Evolutionary conservation across 768 basidiomycete species (phyloP).

Genomic region (Pleurotus citrinopileatus): DNA sequence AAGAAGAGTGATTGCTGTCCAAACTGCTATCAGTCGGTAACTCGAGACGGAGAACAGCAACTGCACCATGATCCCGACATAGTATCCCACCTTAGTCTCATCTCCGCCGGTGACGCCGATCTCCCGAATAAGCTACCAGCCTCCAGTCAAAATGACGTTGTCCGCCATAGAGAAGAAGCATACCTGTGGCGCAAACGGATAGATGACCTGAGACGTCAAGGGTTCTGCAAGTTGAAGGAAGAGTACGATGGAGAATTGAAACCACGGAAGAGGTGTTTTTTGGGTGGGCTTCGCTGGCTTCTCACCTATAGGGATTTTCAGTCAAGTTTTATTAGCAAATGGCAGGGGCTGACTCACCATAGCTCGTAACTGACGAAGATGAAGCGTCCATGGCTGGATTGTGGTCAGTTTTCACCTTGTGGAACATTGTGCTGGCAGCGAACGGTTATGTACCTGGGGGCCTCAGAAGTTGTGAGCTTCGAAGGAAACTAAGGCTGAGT

Average conservation of each 20-base stretch:
- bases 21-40: not conserved
- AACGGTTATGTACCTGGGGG: no score
- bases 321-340: no score
- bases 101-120: conserved; percentile 53
- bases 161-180: conserved; percentile 12
- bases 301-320: no score
- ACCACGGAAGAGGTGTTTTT: conserved; percentile 61
- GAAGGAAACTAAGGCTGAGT: no score
- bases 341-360: no score
- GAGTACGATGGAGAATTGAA: conserved; percentile 66
- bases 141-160: not conserved
- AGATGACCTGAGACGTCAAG: conserved; percentile 70
- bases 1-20: conserved; percentile 59
- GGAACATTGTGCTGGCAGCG: no score
- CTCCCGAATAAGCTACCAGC: conserved; percentile 39
- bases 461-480: no score
- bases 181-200: conserved; percentile 73
- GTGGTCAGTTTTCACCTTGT: no score
- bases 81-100: conserved; percentile 52
- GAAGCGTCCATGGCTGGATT: no score
- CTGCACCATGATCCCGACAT: conserved; percentile 60
- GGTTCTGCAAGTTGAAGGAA: conserved; percentile 79
- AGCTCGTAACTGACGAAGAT: no score
- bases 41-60: not conserved
- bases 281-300: not conserved